Base-by-base conservation (phyloP, 352 stramenopile species). In the Phytopythium boreale region DNA sequence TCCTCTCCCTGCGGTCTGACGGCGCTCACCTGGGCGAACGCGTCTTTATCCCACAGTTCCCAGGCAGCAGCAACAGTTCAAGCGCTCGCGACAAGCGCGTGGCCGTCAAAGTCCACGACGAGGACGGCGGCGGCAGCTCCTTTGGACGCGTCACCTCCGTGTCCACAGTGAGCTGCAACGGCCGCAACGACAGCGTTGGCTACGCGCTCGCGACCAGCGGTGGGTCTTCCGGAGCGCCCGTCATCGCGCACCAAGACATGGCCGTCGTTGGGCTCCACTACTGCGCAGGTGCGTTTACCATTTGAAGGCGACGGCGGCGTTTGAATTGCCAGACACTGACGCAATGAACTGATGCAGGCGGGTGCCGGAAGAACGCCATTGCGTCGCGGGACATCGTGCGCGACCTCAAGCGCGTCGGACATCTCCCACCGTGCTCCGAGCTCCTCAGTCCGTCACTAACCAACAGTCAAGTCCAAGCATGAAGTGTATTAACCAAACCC, bases 21-120 rank as follows among this genome's bases (percentile, higher is more conserved):
- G 46, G 41, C 15, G 67, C 66, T 19, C 41, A 36, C 4, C 36
- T 69, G 12, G 56, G 63, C 20, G 79, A 88, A 36, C 64, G 71
- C 37, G 76, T 87, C n/a, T 85, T 79, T 70, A 85, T 88, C n/a
- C 71, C 79, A 1, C 75, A 86, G 31, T 72, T 87, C 56, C 77
- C 79, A 4, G 62, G 56, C 5, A 74, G 77, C 1, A 26, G n/a
- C 24, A 11, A 12, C 4, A 19, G 22, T 12, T 24, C 22, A 1
- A 5, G 12, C 12, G 20, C 34, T 37, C 71, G 53, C 34, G 79
- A 74, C n/a, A 88, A 84, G 60, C 77, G 74, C 37, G 63, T 89
- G 20, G 77, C 75, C 0, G 49, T 86, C 58, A 89, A 89, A 62
- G 56, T 72, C 22, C 44, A 49, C 46, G 55, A 51, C 0, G 20